Evolutionary conservation across 495 filamentous ascomycete genomes (phyloP).

Genomic region (Aspergillus asperescens): DNA sequence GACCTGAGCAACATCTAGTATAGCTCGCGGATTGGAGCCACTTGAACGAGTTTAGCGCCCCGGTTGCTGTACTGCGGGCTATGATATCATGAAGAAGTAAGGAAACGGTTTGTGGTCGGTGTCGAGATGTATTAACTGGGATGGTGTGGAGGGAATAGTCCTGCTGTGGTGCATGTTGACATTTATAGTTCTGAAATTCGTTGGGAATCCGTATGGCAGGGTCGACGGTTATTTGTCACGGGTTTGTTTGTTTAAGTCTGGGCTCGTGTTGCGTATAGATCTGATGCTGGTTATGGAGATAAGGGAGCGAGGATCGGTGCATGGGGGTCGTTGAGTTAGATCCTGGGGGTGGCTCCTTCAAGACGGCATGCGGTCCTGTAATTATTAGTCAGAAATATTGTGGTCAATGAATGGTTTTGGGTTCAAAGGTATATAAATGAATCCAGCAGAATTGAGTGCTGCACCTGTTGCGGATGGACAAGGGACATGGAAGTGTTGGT

Average conservation of each 20-base stretch:
- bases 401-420: no score
- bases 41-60: neutral
- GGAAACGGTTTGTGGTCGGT: constrained; percentile 19
- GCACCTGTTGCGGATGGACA: no score
- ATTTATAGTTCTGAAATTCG: constrained; percentile 23
- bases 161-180: constrained; percentile 24
- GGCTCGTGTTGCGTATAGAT: constrained; percentile 20
- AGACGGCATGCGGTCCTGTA: no score
- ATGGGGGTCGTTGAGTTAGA: no score
- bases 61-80: constrained; percentile 24
- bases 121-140: constrained; percentile 23
- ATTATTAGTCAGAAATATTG: no score
- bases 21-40: constrained; percentile 19
- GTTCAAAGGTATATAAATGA: no score
- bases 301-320: constrained; percentile 22
- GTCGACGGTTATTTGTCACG: constrained; percentile 27
- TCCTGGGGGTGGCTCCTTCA: neutral
- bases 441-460: no score
- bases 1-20: constrained; percentile 23
- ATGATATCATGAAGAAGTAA: constrained; percentile 16
- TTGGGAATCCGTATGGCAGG: constrained; percentile 21
- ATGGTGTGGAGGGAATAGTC: constrained; percentile 5
- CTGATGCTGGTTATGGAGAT: constrained; percentile 24
- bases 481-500: neutral
- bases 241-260: constrained; percentile 19